Conservation (phyloP, 768 basidiomycete genomes). For the Tephrocybe sp. region DNA sequence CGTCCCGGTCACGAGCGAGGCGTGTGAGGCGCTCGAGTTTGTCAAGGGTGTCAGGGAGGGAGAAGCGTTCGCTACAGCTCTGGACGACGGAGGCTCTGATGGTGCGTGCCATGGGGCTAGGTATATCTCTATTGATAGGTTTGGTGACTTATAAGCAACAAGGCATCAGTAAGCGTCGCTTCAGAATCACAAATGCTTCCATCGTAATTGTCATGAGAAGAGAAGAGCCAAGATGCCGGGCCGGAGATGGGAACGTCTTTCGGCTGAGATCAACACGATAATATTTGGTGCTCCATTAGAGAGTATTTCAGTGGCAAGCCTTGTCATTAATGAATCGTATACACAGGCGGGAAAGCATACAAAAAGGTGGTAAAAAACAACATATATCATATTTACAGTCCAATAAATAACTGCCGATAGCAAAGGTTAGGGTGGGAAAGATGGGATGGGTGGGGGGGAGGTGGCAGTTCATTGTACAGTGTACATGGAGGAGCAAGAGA, state of each 20-base stretch:
- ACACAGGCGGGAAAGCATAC: constrained; percentile 7
- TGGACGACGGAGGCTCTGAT: constrained; percentile 52
- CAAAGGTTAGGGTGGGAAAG: neutral
- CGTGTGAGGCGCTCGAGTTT: constrained; percentile 48
- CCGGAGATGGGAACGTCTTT: neutral
- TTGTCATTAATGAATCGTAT: neutral
- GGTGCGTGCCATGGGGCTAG: constrained; percentile 9
- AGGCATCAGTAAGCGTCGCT: neutral
- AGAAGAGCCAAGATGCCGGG: neutral
- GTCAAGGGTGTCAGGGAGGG: constrained; percentile 43
- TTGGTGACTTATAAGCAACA: neutral
- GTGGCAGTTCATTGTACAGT: constrained; percentile 5
- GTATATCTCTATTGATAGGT: too few species aligned
- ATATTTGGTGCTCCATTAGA: neutral
- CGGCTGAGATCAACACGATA: neutral
- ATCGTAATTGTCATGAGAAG: neutral
- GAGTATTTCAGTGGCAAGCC: too few species aligned
- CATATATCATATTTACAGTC: constrained; percentile 8
- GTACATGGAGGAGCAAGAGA: neutral
- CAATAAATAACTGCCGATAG: constrained; percentile 7
- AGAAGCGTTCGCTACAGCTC: constrained; percentile 46
- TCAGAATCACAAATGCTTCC: neutral
- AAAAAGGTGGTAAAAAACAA: neutral
- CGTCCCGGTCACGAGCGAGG: constrained; percentile 46
- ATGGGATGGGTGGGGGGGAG: neutral